phyloP scores from a whole-genome alignment of 2,329 filamentous ascomycete genomes.

The Sclerotinia glacialis region DNA sequence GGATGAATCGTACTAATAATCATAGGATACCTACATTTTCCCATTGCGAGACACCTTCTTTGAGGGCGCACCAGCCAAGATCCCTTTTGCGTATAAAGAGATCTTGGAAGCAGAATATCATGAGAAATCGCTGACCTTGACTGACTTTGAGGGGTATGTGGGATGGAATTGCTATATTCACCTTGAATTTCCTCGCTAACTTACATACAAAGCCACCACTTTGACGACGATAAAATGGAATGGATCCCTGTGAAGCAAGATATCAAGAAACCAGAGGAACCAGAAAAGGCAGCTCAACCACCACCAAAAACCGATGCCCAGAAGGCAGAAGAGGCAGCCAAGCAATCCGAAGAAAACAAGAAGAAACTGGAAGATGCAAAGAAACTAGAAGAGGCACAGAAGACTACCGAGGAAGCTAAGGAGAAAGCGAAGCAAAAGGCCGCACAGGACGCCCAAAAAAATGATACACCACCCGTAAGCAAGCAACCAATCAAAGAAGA shows the following conservation, averaged over 20 bases:
- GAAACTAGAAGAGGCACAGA: constrained; percentile 14
- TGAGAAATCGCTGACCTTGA: constrained; percentile 49
- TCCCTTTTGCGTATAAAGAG: constrained; percentile 61
- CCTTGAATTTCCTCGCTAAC: not conserved
- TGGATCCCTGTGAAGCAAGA: constrained; percentile 33
- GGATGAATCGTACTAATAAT: constrained; percentile 18
- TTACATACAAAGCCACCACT: constrained; percentile 41
- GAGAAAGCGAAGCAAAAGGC: constrained; percentile 10
- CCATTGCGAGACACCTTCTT: constrained; percentile 67
- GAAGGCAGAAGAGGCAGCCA: constrained; percentile 26
- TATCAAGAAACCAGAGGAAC: constrained; percentile 15
- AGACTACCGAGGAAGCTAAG: constrained; percentile 1
- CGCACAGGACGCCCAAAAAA: constrained; percentile 5
- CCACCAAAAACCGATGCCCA: not conserved
- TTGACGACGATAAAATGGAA: constrained; percentile 43
- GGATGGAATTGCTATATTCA: constrained; percentile 30
- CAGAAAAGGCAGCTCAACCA: constrained; percentile 32
- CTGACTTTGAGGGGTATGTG: constrained; percentile 50
- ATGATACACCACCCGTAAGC: constrained; percentile 11
- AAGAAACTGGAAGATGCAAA: constrained; percentile 36
- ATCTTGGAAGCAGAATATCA: constrained; percentile 59
- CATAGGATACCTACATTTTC: constrained; percentile 59
- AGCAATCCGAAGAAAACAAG: constrained; percentile 30
- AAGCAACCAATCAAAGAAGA: constrained; percentile 19
- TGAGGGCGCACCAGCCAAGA: constrained; percentile 63